Percentiles rank a stretch among this genome's conserved stretches.
phyloP scores from a whole-genome alignment of 2,329 filamentous ascomycete species.

The Pseudopyricularia javanii region DNA sequence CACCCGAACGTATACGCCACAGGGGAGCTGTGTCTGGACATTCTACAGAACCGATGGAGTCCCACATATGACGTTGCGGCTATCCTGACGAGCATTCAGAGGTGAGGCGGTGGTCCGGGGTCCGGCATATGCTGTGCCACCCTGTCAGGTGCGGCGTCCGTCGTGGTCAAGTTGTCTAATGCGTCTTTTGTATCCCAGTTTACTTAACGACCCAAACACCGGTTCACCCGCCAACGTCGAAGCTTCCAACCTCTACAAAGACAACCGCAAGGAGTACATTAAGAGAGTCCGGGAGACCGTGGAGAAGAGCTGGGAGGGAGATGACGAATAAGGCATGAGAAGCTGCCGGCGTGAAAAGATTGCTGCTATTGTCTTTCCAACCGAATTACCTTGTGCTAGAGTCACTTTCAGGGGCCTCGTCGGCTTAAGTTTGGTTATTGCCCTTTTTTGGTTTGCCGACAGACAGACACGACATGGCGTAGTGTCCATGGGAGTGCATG shows the following conservation, averaged over 20 bases:
- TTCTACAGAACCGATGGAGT: constrained; percentile 96
- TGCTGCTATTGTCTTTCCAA: background rate
- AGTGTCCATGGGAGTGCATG: background rate
- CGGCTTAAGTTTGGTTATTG: background rate
- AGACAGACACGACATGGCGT: background rate
- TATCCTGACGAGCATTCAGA: constrained; percentile 94
- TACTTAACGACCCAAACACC: constrained; percentile 97
- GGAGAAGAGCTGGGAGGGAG: constrained; percentile 99
- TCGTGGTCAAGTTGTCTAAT: background rate
- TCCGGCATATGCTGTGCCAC: background rate
- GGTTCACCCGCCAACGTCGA: constrained; percentile 96
- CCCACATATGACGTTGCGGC: constrained; percentile 97
- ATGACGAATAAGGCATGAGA: background rate
- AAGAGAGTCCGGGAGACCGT: constrained; percentile 94
- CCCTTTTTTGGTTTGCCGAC: background rate
- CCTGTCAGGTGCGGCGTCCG: background rate
- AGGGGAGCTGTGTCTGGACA: constrained; percentile 91
- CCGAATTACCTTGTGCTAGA: background rate
- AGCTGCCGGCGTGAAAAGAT: background rate
- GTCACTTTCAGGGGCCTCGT: background rate
- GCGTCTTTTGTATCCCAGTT: constrained; percentile 33
- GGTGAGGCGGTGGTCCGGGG: constrained; percentile 35
- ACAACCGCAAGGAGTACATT: constrained; percentile 91
- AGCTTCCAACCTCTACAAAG: constrained; percentile 95
- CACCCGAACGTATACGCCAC: constrained; percentile 98